Evolutionary conservation across 2,329 filamentous ascomycete species (phyloP).

Genomic region (Sclerotinia spermophila): DNA sequence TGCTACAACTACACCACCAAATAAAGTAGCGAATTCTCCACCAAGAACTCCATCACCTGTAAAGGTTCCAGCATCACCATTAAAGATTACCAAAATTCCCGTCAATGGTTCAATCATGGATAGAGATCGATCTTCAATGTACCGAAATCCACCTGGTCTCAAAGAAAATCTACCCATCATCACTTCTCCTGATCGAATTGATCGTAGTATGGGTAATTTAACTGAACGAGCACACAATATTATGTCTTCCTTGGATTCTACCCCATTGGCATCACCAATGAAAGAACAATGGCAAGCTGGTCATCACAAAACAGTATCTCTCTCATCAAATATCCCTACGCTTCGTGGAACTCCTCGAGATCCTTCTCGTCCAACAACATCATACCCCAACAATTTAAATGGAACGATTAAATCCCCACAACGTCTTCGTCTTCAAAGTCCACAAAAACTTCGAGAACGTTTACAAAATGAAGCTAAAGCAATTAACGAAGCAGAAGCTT

Average conservation of each 20-base stretch:
- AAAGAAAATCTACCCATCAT: constrained; percentile 32
- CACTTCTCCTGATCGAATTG: constrained; percentile 14
- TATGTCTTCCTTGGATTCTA: constrained; percentile 30
- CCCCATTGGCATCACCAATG: constrained; percentile 17
- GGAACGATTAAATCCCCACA: constrained; percentile 30
- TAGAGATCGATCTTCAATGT: constrained; percentile 27
- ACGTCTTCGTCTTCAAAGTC: constrained; percentile 63
- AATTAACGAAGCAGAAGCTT: constrained; percentile 65
- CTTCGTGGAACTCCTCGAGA: constrained; percentile 28
- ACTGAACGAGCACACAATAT: constrained; percentile 35
- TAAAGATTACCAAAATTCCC: constrained; percentile 32
- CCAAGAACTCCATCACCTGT: constrained; percentile 35
- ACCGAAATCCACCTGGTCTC: constrained; percentile 27
- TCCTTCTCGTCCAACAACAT: constrained; percentile 28
- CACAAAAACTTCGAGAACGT: constrained; percentile 77
- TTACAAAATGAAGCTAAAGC: constrained; percentile 76
- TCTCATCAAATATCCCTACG: constrained; percentile 37
- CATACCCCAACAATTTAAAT: constrained; percentile 15
- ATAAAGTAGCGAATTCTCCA: constrained; percentile 26
- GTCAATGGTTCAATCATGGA: constrained; percentile 31
- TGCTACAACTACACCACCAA: constrained; percentile 5
- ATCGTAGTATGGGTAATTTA: constrained; percentile 28
- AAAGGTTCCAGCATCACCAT: constrained; percentile 6
- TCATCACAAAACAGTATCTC: constrained; percentile 30
- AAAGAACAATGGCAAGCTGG: constrained; percentile 34